phyloP scores from a whole-genome alignment of 441 rosid species.

The Isatis lusitanica region DNA sequence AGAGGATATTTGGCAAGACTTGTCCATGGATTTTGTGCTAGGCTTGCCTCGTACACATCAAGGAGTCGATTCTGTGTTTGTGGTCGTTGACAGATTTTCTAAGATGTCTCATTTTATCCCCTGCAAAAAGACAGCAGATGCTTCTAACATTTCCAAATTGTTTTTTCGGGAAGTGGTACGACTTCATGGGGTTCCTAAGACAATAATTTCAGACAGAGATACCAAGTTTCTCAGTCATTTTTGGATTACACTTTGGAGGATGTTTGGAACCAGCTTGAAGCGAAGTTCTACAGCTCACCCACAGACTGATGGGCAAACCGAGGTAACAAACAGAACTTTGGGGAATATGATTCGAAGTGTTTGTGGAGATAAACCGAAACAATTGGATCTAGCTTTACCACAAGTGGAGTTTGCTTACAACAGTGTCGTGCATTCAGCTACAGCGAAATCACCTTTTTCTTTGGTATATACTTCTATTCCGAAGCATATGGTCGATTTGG shows the following conservation, averaged over 20 bases:
- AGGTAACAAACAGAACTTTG: background rate
- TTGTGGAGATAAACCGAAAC: background rate
- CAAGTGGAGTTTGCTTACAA: conserved; percentile 1
- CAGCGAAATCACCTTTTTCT: background rate
- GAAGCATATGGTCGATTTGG: background rate
- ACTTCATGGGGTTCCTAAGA: background rate
- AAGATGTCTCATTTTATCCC: background rate
- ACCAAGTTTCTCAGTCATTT: background rate
- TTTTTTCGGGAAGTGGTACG: background rate
- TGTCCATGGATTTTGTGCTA: background rate
- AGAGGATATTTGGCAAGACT: background rate
- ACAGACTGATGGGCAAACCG: background rate
- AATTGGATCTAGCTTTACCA: background rate
- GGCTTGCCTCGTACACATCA: background rate
- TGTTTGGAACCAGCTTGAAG: background rate
- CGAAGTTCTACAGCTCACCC: background rate
- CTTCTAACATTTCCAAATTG: background rate
- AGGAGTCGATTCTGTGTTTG: background rate
- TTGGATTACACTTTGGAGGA: background rate
- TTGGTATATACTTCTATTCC: background rate
- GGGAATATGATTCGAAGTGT: background rate
- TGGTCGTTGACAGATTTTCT: background rate
- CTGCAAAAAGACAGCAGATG: background rate
- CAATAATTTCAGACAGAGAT: background rate
- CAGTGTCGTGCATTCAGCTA: background rate